Conservation (phyloP, 192 early-diverging fungal genomes). For the Piromyces finnis region DNA sequence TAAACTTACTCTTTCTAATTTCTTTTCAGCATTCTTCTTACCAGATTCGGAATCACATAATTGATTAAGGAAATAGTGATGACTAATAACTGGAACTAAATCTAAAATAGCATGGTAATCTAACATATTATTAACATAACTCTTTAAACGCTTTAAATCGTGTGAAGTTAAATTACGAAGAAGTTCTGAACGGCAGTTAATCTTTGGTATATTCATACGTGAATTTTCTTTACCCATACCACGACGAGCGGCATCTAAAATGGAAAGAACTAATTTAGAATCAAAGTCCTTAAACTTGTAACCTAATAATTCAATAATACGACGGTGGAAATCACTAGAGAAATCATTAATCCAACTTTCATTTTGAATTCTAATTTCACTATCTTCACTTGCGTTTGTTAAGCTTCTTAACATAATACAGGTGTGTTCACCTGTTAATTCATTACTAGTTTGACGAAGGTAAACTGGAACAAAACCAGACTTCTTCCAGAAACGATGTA, state of each 20-base stretch:
- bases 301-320: slow-evolving; percentile 73
- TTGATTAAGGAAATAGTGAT: slow-evolving; percentile 55
- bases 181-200: slow-evolving; percentile 6
- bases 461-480: slow-evolving; percentile 82
- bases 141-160: slow-evolving; percentile 88
- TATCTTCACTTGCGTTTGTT: slow-evolving; percentile 11
- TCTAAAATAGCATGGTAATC: slow-evolving; percentile 97
- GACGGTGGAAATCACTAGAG: slow-evolving; percentile 74
- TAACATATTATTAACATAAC: slow-evolving; percentile 86
- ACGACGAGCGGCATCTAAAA: slow-evolving; percentile 57
- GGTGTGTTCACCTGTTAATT: slow-evolving; percentile 93
- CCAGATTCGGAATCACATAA: slow-evolving; percentile 11
- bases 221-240: slow-evolving; percentile 11
- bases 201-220: not conserved
- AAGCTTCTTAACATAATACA: slow-evolving; percentile 89
- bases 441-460: slow-evolving; percentile 89
- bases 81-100: slow-evolving; percentile 63
- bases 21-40: not conserved
- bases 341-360: slow-evolving; percentile 67
- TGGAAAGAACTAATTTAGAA: slow-evolving; percentile 57
- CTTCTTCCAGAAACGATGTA: slow-evolving; percentile 96
- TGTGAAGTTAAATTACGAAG: slow-evolving; percentile 43
- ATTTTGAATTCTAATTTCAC: slow-evolving; percentile 12
- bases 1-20: slow-evolving; percentile 26
- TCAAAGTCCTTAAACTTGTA: slow-evolving; percentile 74